phyloP scores from a whole-genome alignment of 148 eudicot species.

The Silene conica region DNA sequence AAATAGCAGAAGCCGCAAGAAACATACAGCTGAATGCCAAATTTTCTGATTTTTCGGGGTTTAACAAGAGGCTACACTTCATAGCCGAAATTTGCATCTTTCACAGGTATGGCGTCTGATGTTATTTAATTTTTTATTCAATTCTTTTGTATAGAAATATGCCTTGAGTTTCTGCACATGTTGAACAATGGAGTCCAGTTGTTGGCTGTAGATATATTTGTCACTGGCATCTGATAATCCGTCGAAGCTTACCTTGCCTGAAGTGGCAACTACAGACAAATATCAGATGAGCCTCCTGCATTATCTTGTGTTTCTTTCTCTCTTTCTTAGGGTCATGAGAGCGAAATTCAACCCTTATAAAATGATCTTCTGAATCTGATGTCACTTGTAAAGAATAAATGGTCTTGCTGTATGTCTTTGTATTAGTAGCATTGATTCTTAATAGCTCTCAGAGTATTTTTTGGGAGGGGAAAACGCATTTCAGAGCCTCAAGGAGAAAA shows the following conservation, averaged over 20 bases:
- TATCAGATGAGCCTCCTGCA: background rate
- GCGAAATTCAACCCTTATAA: background rate
- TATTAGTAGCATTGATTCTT: no score
- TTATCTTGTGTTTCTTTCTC: background rate
- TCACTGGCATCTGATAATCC: background rate
- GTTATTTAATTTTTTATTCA: background rate
- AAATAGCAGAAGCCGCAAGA: slow-evolving; percentile 88
- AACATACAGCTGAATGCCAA: slow-evolving; percentile 59
- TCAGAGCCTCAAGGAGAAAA: no score
- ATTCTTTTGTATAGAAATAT: background rate
- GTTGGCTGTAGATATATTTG: background rate
- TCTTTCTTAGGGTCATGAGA: background rate
- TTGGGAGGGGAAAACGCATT: no score
- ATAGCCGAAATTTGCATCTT: slow-evolving; percentile 97
- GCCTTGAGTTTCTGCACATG: background rate
- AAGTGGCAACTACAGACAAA: background rate
- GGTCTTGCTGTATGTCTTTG: no score
- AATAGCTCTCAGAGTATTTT: no score
- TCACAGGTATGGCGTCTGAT: slow-evolving; percentile 61
- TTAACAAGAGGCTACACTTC: slow-evolving; percentile 82
- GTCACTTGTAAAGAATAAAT: background rate
- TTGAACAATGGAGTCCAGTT: slow-evolving; percentile 5
- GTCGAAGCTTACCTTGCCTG: background rate
- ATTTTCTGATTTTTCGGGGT: slow-evolving; percentile 67
- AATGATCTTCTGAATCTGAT: background rate